Evolutionary conservation across 768 basidiomycete species (phyloP), one percentile per base, ranked within the genome.

Genomic region (Boletus rex-veris): DNA sequence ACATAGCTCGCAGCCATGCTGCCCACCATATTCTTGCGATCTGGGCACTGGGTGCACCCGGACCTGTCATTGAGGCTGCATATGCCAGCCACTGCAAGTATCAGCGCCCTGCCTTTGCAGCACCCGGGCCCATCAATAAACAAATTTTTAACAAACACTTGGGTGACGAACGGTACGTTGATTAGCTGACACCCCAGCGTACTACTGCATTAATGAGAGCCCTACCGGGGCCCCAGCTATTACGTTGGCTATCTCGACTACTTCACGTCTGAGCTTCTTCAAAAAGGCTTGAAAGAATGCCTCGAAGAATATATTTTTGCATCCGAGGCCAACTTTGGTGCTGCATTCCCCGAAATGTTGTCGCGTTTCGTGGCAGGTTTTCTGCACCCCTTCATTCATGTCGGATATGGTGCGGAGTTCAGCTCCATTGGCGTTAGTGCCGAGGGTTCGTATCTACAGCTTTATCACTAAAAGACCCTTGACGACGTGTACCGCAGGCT

Each of bases 351-450:
- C 1, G 58, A 75, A 54, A 83, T 88, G 83, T 60, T 88, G 14
- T 75, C 73, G 41, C 77, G 85, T 11, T 77, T 83, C 56, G 36
- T 84, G 15, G 74, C 74, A 1, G 84, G 83, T 3, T 61, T 85
- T 8, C 26, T 88, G 5, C 87, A 90, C 59, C 82, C 86, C 0
- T 51, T 87, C 38, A 87, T 89, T 42, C 83, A 88, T 58, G 58
- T 71, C 3, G 86, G 83, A 14, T 80, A 81, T 65, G 86, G 85
- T 4, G 66, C 77, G 4, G 87, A 88, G 64, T 87, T 87, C 54
- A 73, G 75, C 14, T 52, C 84, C 19, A 76, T 80, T 7, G 86
- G 85, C 0, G 65, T 86, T 44, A 66, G 81, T 2, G 80, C 80
- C 2, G 86, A 89, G 73, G 87, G 86, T 85, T 49, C 21, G 58